Conservation (phyloP, 139 green algal genomes). For the Nannochloris sp. region DNA sequence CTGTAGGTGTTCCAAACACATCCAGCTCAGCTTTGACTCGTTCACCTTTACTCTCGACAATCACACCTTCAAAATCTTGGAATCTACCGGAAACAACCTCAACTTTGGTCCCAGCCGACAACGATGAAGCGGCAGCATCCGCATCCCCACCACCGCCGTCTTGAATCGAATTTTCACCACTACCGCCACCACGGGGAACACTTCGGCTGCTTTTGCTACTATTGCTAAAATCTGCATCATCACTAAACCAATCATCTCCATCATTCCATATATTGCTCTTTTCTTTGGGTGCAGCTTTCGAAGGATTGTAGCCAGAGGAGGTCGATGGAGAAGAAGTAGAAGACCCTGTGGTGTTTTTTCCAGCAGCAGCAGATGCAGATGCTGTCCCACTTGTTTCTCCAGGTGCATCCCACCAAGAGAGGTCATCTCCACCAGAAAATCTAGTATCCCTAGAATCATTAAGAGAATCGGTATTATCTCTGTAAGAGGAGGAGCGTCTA, state of each 20-base stretch:
- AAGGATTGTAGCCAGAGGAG: too few relatives aligned
- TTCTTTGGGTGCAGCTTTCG: not conserved
- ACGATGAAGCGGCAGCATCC: too few relatives aligned
- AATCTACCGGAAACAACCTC: conserved; percentile 2
- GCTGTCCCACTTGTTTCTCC: not conserved
- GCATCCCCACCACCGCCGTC: too few relatives aligned
- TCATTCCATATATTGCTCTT: not conserved
- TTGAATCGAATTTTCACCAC: too few relatives aligned
- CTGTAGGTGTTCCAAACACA: not conserved
- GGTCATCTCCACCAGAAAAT: not conserved
- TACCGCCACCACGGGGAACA: too few relatives aligned
- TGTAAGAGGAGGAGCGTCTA: not conserved
- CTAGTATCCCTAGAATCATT: not conserved
- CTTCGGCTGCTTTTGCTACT: too few relatives aligned
- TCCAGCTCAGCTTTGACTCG: not conserved
- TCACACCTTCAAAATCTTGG: not conserved
- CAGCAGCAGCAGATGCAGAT: not conserved
- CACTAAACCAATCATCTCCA: not conserved
- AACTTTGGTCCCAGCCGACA: too few relatives aligned
- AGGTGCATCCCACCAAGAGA: conserved; percentile 10
- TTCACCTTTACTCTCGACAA: not conserved
- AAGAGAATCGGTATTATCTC: not conserved
- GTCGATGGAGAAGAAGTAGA: too few relatives aligned
- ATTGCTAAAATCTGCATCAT: not conserved
- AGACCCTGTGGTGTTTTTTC: too few relatives aligned